These are phyloP conservation scores for Candida sojae DNA, from an alignment of 1,139 yeast species.

Conservation along the genomic window DNA sequence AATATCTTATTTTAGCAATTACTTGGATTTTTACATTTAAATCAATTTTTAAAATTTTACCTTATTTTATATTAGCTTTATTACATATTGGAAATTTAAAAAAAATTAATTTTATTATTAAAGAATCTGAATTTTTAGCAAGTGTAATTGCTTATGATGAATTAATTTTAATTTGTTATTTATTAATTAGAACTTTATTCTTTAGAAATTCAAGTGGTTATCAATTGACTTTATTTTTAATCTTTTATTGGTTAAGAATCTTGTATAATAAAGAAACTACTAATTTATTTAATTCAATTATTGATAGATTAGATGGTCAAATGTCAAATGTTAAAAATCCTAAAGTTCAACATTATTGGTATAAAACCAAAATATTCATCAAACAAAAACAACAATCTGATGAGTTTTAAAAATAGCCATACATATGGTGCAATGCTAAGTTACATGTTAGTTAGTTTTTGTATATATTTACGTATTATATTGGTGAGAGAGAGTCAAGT, in stretches of 20 bases:
- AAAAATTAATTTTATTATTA: conserved; percentile 42
- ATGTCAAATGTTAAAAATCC: conserved; percentile 44
- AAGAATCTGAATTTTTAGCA: conserved; percentile 41
- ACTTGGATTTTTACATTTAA: conserved; percentile 67
- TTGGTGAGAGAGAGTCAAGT: too few species aligned
- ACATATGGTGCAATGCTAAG: too few species aligned
- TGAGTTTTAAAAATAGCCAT: not conserved
- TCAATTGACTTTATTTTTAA: conserved; percentile 56
- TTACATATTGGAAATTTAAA: conserved; percentile 52
- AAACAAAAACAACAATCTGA: conserved; percentile 28
- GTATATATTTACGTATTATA: not conserved
- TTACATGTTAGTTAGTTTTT: too few species aligned
- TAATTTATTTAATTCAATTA: conserved; percentile 40
- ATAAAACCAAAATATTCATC: conserved; percentile 38
- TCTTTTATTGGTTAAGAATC: conserved; percentile 71
- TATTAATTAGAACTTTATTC: conserved; percentile 58
- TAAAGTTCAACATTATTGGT: conserved; percentile 48
- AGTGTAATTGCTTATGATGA: conserved; percentile 63
- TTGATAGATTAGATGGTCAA: conserved; percentile 45
- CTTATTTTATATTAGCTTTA: conserved; percentile 56
- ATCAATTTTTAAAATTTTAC: conserved; percentile 65
- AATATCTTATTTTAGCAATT: conserved; percentile 52
- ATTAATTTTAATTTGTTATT: conserved; percentile 50
- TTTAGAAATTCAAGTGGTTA: conserved; percentile 70
- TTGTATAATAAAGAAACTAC: conserved; percentile 54